Conservation (phyloP, 495 filamentous ascomycete genomes). For the Pseudomonodictys pantanalensis region DNA sequence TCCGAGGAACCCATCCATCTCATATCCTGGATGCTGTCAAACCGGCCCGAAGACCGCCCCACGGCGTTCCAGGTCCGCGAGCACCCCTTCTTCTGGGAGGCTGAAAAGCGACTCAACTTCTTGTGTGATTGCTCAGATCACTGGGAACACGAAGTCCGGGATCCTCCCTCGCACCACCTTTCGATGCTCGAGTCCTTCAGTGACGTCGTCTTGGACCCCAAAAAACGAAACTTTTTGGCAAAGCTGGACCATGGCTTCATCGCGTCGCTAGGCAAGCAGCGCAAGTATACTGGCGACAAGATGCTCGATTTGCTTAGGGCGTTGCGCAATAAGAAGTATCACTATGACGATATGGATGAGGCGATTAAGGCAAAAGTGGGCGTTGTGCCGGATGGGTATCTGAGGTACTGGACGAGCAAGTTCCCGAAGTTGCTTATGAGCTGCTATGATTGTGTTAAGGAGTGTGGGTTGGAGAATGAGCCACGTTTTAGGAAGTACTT, state of each 20-base stretch:
- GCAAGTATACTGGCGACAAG: constrained; percentile 82
- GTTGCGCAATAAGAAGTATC: constrained; percentile 77
- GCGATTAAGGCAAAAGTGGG: constrained; percentile 43
- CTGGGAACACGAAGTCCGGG: constrained; percentile 85
- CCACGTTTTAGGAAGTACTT: constrained; percentile 79
- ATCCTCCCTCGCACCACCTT: constrained; percentile 69
- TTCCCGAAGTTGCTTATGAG: constrained; percentile 82
- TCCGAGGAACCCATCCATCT: constrained; percentile 83
- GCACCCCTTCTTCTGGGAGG: constrained; percentile 94
- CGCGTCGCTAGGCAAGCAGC: constrained; percentile 85
- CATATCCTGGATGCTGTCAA: constrained; percentile 75
- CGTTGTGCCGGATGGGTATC: constrained; percentile 75
- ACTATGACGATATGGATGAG: constrained; percentile 48
- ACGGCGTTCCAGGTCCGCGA: constrained; percentile 72
- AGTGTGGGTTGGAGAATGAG: constrained; percentile 59
- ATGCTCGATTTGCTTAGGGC: constrained; percentile 86
- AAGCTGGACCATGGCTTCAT: constrained; percentile 74
- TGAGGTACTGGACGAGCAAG: constrained; percentile 75
- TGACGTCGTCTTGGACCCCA: constrained; percentile 51
- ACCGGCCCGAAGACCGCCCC: constrained; percentile 65
- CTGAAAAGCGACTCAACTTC: constrained; percentile 83
- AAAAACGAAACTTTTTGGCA: constrained; percentile 67
- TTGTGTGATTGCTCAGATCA: constrained; percentile 92
- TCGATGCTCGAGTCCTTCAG: constrained; percentile 60
- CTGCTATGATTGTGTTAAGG: constrained; percentile 71